Conservation (phyloP, 257 asterid genomes). For the Przewalskia tangutica region DNA sequence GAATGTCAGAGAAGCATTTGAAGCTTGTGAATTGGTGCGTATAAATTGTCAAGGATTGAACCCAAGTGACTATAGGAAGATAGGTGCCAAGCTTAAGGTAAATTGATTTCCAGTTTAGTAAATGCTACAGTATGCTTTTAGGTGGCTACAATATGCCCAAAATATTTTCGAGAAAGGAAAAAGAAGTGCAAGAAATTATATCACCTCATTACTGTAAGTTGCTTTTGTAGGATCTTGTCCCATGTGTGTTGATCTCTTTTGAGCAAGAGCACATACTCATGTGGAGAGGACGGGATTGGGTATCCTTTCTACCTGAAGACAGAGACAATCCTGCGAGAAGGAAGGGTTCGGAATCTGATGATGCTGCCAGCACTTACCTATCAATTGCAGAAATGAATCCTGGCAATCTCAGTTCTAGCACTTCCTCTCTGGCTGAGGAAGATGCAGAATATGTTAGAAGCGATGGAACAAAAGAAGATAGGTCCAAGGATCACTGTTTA, state of each 20-base stretch:
- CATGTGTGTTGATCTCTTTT: constrained; percentile 81
- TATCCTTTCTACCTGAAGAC: constrained; percentile 35
- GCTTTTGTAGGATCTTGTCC: constrained; percentile 76
- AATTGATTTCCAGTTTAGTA: constrained; percentile 1
- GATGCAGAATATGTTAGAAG: constrained; percentile 21
- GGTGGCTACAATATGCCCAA: background rate
- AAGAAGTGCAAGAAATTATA: constrained; percentile 1
- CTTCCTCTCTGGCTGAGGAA: constrained; percentile 13
- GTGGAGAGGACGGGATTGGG: constrained; percentile 88
- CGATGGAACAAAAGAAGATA: constrained; percentile 9
- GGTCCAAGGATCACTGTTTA: constrained; percentile 6
- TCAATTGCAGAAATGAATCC: constrained; percentile 2
- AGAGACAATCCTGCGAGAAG: constrained; percentile 18
- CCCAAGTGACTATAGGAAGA: constrained; percentile 69
- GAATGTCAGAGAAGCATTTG: constrained; percentile 80
- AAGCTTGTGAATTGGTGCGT: constrained; percentile 79
- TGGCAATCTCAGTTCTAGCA: constrained; percentile 12
- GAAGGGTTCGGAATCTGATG: constrained; percentile 19
- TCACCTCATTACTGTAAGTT: background rate
- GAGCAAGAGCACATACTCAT: constrained; percentile 74
- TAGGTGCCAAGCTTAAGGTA: constrained; percentile 95
- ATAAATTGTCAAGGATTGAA: constrained; percentile 85
- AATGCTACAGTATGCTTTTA: background rate
- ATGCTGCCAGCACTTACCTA: constrained; percentile 3
- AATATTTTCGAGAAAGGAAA: background rate